These are phyloP conservation scores for Sclerotinia glacialis DNA, from an alignment of 2,329 filamentous ascomycete species.

Conservation along the genomic window DNA sequence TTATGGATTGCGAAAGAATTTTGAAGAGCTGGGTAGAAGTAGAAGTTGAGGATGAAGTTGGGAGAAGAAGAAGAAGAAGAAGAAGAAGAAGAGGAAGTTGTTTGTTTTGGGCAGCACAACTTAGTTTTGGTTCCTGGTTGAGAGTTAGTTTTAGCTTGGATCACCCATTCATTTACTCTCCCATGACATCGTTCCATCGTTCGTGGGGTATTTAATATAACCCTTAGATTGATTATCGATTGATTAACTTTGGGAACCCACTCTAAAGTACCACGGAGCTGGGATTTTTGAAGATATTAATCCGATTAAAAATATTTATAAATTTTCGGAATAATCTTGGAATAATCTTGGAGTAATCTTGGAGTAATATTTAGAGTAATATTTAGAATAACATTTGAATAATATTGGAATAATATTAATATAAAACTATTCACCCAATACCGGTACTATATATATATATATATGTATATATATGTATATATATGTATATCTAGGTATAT, in stretches of 20 bases:
- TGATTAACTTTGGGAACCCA: slow-evolving; percentile 4
- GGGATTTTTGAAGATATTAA: not conserved
- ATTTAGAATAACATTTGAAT: no score
- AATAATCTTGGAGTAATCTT: no score
- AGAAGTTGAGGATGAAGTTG: not conserved
- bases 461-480: no score
- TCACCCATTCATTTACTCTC: slow-evolving; percentile 3
- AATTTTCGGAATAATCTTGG: not conserved
- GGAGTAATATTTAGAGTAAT: no score
- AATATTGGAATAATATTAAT: no score
- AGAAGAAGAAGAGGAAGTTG: not conserved
- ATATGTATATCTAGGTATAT: no score
- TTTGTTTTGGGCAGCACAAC: not conserved
- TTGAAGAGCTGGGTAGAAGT: not conserved
- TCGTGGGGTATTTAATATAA: slow-evolving; percentile 11
- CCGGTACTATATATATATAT: no score
- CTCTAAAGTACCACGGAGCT: slow-evolving; percentile 1
- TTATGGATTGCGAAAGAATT: not conserved
- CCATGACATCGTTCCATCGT: slow-evolving; percentile 21
- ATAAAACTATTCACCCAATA: no score
- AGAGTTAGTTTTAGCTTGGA: slow-evolving; percentile 12
- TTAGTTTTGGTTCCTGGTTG: slow-evolving; percentile 8
- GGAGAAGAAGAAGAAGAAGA: no score
- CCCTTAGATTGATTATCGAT: not conserved
- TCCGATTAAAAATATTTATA: not conserved